Conservation (phyloP, 331 rosid genomes). For the Malus hybrid region DNA sequence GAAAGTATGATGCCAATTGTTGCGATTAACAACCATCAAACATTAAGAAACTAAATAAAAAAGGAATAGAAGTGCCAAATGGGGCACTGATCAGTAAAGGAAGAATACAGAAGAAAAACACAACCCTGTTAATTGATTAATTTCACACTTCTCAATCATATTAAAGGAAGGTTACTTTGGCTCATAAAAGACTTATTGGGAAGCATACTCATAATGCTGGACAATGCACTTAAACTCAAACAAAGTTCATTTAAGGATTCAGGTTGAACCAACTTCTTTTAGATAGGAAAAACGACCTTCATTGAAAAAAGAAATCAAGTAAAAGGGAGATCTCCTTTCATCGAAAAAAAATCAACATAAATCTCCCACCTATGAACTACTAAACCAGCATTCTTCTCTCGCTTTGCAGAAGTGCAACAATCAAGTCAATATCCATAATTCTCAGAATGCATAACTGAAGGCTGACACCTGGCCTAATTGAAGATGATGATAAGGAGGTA, state of each 20-base stretch:
- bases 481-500: background rate
- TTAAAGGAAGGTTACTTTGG: background rate
- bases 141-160: background rate
- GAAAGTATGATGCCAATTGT: background rate
- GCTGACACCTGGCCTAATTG: background rate
- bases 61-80: background rate
- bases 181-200: background rate
- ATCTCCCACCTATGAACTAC: background rate
- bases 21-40: background rate
- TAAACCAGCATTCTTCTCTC: background rate
- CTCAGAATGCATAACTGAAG: background rate
- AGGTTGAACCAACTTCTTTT: background rate
- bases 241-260: background rate
- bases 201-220: background rate
- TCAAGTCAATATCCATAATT: background rate
- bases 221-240: background rate
- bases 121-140: background rate
- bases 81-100: background rate
- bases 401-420: background rate
- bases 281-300: background rate
- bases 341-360: background rate
- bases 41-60: background rate
- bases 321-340: background rate
- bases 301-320: background rate
- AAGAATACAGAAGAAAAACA: background rate